A percentile compares a stretch with the other conserved stretches of the same genome.
Evolutionary conservation across 345 rosid genomes (phyloP).

Genomic region (Salix udensis): DNA sequence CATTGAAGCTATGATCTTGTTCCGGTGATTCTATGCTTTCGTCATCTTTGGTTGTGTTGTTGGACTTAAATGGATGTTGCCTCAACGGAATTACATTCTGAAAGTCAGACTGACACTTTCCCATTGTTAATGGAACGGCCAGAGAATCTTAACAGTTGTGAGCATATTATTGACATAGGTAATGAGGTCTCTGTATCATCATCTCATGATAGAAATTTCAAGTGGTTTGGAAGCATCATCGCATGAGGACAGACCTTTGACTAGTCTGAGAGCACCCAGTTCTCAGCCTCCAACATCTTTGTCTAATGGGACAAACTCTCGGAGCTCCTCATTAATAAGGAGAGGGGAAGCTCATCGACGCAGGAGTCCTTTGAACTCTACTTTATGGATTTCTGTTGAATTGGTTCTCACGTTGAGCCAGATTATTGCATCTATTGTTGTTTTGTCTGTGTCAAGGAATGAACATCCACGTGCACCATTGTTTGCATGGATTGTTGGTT

Average conservation of each 20-base stretch:
- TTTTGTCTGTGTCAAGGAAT: slow-evolving; percentile 67
- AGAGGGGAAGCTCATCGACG: slow-evolving; percentile 67
- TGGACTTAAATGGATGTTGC: slow-evolving; percentile 77
- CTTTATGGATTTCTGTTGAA: slow-evolving; percentile 85
- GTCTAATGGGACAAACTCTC: slow-evolving; percentile 46
- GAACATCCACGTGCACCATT: slow-evolving; percentile 79
- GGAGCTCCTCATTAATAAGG: slow-evolving; percentile 42
- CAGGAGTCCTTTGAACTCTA: slow-evolving; percentile 93
- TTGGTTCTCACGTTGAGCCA: slow-evolving; percentile 77
- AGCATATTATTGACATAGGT: slow-evolving; percentile 61
- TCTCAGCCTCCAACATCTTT: slow-evolving; percentile 47
- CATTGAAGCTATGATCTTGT: slow-evolving; percentile 13
- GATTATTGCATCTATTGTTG: slow-evolving; percentile 74
- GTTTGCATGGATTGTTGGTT: slow-evolving; percentile 85
- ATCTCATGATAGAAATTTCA: slow-evolving; percentile 53
- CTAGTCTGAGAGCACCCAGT: slow-evolving; percentile 29
- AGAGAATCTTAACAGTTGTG: slow-evolving; percentile 38
- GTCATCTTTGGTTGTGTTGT: slow-evolving; percentile 22
- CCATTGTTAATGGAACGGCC: slow-evolving; percentile 75
- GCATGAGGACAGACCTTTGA: slow-evolving; percentile 48
- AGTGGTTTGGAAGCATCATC: slow-evolving; percentile 48
- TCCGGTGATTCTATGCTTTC: slow-evolving; percentile 46
- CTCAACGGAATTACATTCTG: slow-evolving; percentile 45
- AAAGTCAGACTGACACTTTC: slow-evolving; percentile 37
- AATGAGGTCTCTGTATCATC: slow-evolving; percentile 44